Evolutionary conservation across 2,329 filamentous ascomycete genomes (phyloP).

Genomic region (Periconia digitata): DNA sequence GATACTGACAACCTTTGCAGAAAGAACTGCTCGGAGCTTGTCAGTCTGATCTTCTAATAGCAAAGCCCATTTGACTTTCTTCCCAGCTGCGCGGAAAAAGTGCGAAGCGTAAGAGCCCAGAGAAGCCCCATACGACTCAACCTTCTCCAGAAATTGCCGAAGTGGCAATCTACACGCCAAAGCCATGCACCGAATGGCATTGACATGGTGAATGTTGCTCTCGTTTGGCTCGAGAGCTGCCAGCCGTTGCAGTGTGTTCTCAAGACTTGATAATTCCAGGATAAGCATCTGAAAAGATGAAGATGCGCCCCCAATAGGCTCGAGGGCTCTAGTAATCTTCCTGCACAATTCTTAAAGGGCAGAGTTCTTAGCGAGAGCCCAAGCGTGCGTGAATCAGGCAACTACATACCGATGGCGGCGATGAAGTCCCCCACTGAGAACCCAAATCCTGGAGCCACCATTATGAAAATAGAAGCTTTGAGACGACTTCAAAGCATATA

Average conservation of each 20-base stretch:
- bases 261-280: conserved; percentile 22
- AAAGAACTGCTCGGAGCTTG: conserved; percentile 16
- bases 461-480: not conserved
- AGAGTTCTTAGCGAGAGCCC: not conserved
- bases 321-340: conserved; percentile 23
- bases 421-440: conserved; percentile 32
- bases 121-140: conserved; percentile 20
- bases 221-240: conserved; percentile 19
- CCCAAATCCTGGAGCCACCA: conserved; percentile 20
- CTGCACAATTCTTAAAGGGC: conserved; percentile 13
- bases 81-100: not conserved
- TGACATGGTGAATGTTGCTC: conserved; percentile 22
- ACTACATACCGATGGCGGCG: conserved; percentile 19
- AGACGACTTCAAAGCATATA: too few species aligned
- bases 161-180: conserved; percentile 22
- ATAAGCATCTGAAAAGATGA: conserved; percentile 21
- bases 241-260: conserved; percentile 15
- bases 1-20: conserved; percentile 22
- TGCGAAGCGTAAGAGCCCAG: conserved; percentile 10
- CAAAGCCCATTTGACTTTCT: conserved; percentile 22
- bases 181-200: conserved; percentile 27
- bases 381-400: not conserved
- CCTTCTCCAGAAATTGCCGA: conserved; percentile 19
- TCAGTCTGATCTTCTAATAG: conserved; percentile 17
- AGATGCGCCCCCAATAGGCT: conserved; percentile 17